Base-by-base conservation (phyloP, 2,329 filamentous ascomycete species). In the Botrytis squamosa region DNA sequence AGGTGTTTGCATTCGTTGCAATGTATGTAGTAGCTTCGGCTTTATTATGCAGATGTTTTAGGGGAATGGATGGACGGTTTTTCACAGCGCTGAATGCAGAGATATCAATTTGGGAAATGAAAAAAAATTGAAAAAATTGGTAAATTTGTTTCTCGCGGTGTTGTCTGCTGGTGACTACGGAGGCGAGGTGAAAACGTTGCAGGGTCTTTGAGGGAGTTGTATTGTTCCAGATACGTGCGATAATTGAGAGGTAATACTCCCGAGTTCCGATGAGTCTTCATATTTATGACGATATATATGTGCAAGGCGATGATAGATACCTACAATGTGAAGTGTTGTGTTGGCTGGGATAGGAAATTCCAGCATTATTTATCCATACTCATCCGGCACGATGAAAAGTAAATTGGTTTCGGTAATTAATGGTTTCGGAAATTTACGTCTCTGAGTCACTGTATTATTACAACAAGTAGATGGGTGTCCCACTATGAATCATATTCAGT, bases 21-120 rank as follows among this genome's bases (percentile, higher is more conserved):
- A 57, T 57, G 44, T 66, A 49, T 69, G 52, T 57, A 57, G 66
- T 57, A 33, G 49, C 52, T 69, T 69, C 49, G 40, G 52, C 66
- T 69, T 69, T 57, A n/a, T 69, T 69, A 42, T 42, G 49, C 66
- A 69, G 52, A 57, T n/a, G 29, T 69, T 55, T 38, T 46, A 67
- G 42, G 52, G 49, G 25, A 57, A 57, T 57, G 64, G 64, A 7
- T 22, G 44, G 55, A 22, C 68, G 36, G 52, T 14, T 29, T 60
- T 62, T 33, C 52, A 57, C 52, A 69, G 46, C 40, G 49, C 70
- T 66, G 60, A 42, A 44, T 52, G 44, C 36, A n/a, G 44, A 66
- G 46, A 57, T 66, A 72, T 66, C 46, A 72, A 66, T 72, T 72
- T 72, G 70, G 65, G 36, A 72, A 66, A 72, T 52, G 25, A 62